Percentiles rank a stretch among this genome's conserved stretches.
These are phyloP conservation scores for Ogataea dorogensis DNA, from an alignment of 805 yeast genomes.

Conservation along the genomic window DNA sequence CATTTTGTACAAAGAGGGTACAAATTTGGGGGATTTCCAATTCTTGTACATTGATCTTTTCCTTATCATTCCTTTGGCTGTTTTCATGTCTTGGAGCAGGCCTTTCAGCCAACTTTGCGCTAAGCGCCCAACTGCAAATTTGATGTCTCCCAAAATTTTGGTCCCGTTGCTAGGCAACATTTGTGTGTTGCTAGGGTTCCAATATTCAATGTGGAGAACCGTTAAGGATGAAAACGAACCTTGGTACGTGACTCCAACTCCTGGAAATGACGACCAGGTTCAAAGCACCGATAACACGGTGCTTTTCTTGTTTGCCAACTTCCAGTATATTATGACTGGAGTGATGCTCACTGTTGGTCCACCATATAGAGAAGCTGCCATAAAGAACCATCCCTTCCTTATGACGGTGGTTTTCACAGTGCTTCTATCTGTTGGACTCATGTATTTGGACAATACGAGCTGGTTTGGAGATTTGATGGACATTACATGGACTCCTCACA, in stretches of 20 bases:
- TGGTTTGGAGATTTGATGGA: conserved; percentile 71
- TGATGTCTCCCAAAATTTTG: conserved; percentile 84
- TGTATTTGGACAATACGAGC: conserved; percentile 51
- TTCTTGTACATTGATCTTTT: conserved; percentile 90
- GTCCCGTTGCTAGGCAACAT: conserved; percentile 83
- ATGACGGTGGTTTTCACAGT: conserved; percentile 53
- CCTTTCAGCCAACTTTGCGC: conserved; percentile 59
- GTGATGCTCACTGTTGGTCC: conserved; percentile 86
- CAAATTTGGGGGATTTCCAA: conserved; percentile 95
- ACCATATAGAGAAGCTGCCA: conserved; percentile 82
- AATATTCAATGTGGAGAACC: conserved; percentile 61
- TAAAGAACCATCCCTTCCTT: conserved; percentile 68
- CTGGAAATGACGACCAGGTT: conserved; percentile 80
- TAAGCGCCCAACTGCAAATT: conserved; percentile 90
- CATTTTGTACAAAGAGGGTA: conserved; percentile 80
- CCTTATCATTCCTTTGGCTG: conserved; percentile 89
- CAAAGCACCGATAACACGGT: conserved; percentile 88
- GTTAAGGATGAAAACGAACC: conserved; percentile 45
- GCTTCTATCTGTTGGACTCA: conserved; percentile 49
- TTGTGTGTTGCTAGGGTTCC: conserved; percentile 59
- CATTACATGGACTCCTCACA: conserved; percentile 55
- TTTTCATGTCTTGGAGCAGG: conserved; percentile 96
- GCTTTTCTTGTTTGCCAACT: conserved; percentile 74
- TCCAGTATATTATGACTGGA: conserved; percentile 86
- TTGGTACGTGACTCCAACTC: conserved; percentile 82